Conservation (phyloP, 768 basidiomycete genomes). For the Leccinum pellstonianum region DNA sequence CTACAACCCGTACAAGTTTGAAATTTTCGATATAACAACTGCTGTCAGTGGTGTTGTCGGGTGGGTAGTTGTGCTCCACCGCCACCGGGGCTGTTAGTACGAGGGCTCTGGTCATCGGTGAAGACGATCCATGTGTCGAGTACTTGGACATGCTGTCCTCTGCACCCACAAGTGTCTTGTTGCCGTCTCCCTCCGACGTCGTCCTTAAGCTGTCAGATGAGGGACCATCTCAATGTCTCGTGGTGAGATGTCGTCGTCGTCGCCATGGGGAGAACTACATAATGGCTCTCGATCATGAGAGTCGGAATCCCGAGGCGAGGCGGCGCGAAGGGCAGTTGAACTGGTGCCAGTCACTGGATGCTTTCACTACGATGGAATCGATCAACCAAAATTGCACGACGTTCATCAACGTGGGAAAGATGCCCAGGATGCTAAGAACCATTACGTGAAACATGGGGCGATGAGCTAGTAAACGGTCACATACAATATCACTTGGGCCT, state of each 20-base stretch:
- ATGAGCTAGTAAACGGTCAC: constrained; percentile 29
- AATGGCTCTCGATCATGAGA: constrained; percentile 58
- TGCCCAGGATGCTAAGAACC: constrained; percentile 71
- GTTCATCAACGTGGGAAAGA: constrained; percentile 90
- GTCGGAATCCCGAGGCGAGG: constrained; percentile 39
- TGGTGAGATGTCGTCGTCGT: constrained; percentile 40
- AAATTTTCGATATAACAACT: too few relatives aligned
- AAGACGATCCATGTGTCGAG: constrained; percentile 14
- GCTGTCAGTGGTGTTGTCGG: constrained; percentile 37
- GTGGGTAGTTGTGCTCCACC: constrained; percentile 50
- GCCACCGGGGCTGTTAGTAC: background rate
- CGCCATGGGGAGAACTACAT: constrained; percentile 57
- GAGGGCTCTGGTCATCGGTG: constrained; percentile 10
- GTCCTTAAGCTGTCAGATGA: constrained; percentile 37
- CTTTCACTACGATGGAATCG: constrained; percentile 83
- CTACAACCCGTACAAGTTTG: too few relatives aligned
- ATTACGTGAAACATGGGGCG: constrained; percentile 10
- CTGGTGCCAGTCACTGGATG: constrained; percentile 36
- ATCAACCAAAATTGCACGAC: constrained; percentile 93
- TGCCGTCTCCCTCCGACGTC: constrained; percentile 26
- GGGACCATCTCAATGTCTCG: constrained; percentile 48
- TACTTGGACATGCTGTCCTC: constrained; percentile 19
- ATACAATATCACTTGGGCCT: constrained; percentile 77
- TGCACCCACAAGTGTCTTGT: constrained; percentile 18
- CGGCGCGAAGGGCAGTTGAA: constrained; percentile 39